These are phyloP conservation scores for Mediolabrus comicus DNA, from an alignment of 108 stramenopile species.

Conservation along the genomic window DNA sequence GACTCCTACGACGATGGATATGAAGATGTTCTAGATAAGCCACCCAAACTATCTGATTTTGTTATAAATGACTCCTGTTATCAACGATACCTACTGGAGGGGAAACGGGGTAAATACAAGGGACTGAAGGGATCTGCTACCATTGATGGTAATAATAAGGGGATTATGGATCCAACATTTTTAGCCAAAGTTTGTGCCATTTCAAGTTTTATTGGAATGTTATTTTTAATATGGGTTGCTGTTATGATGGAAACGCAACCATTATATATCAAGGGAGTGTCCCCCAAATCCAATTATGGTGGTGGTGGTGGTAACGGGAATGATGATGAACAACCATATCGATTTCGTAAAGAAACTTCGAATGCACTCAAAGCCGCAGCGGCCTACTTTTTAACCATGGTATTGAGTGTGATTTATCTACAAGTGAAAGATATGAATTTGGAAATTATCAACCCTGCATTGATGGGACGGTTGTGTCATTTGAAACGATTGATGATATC, in stretches of 20 bases:
- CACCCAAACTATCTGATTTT: slow-evolving; percentile 36
- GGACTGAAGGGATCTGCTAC: slow-evolving; percentile 8
- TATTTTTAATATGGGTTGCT: slow-evolving; percentile 38
- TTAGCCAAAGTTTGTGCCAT: slow-evolving; percentile 34
- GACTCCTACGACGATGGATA: slow-evolving; percentile 14
- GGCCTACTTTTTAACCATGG: slow-evolving; percentile 45
- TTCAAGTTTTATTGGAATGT: slow-evolving; percentile 33
- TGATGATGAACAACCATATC: slow-evolving; percentile 14
- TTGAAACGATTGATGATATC: slow-evolving; percentile 19
- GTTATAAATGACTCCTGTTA: slow-evolving; percentile 37
- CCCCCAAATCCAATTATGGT: slow-evolving; percentile 9
- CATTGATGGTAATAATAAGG: not conserved
- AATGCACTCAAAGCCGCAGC: slow-evolving; percentile 48
- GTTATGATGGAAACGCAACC: slow-evolving; percentile 41
- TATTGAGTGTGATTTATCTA: slow-evolving; percentile 31
- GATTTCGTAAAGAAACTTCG: slow-evolving; percentile 45
- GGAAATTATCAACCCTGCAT: slow-evolving; percentile 20
- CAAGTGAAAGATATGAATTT: slow-evolving; percentile 35
- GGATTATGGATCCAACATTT: slow-evolving; percentile 23
- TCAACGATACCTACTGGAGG: slow-evolving; percentile 23
- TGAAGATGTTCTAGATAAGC: slow-evolving; percentile 29
- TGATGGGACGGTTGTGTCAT: slow-evolving; percentile 31
- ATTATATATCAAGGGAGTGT: slow-evolving; percentile 41
- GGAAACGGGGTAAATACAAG: slow-evolving; percentile 15
- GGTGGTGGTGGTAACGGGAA: too few species aligned